Base-by-base conservation (phyloP, 2,329 filamentous ascomycete genomes). In the Alternaria sp. region DNA sequence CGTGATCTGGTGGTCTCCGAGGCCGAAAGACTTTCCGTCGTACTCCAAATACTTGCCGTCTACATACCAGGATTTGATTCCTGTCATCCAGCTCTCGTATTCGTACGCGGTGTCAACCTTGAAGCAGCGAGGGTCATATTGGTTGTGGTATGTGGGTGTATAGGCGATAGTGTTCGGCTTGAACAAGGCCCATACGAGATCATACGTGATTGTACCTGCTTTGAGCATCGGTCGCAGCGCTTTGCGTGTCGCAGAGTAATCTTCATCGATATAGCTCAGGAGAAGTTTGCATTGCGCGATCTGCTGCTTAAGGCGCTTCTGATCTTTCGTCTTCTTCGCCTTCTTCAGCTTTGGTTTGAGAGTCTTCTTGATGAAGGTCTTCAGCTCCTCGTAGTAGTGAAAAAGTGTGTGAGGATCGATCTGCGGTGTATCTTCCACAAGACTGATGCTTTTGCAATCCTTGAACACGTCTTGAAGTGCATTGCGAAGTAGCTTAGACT, bases 171-270 rank as follows among this genome's bases (percentile, higher is more conserved):
- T 93, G 70, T 93, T 92, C 0, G 93, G 93, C 73, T 95, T 96
- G 85, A 91, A 96, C 4, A 97, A 81, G 0, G 93, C 92, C 93
- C 93, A 97, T 1, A 96, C 82, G 3, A 96, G 85, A 59, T 97
- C 92, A 69, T 94, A 97, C 0, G 92, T 96, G 74, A 97, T 96
- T 45, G 93, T 88, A 9, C 92, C 92, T 32, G 90, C 91, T 65
- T 93, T 87, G 2, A 97, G 83, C 80, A 97, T 87, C 0, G 92
- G 91, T 67, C 93, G 90, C 0, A 97, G 84, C 2, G 90, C 91
- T 77, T 93, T 92, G 75, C 94, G 94, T 34, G 85, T 89, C 18
- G 91, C 85, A 1, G 88, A 87, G 71, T 92, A 97, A 77, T 97
- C 94, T 62, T 89, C 87, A 68, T 94, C 90, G n/a, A 95, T 82